These are phyloP conservation scores for Mycena amicta DNA, from an alignment of 768 basidiomycete species.

Conservation along the genomic window DNA sequence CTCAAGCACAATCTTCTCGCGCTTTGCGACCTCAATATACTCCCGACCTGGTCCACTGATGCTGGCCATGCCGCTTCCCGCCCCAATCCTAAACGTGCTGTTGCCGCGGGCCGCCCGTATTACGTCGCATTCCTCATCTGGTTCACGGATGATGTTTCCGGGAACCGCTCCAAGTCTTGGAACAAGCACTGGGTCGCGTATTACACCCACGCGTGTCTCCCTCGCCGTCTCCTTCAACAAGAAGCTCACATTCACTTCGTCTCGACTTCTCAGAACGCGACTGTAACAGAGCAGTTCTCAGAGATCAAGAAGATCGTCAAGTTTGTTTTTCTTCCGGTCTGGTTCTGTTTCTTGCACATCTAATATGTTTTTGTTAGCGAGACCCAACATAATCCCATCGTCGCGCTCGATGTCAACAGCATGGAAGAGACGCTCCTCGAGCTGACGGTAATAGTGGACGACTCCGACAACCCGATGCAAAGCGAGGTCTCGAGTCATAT, in stretches of 20 bases:
- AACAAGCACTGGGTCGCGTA: conserved; percentile 49
- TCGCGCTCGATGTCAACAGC: conserved; percentile 29
- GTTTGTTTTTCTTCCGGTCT: conserved; percentile 28
- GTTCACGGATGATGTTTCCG: conserved; percentile 46
- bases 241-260: conserved; percentile 41
- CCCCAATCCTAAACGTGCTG: conserved; percentile 13
- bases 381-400: conserved; percentile 34
- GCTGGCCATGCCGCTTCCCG: background rate
- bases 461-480: conserved; percentile 40
- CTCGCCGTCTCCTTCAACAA: conserved; percentile 36
- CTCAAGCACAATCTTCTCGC: conserved; percentile 7
- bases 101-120: conserved; percentile 2
- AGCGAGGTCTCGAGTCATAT: conserved; percentile 39
- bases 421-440: conserved; percentile 27
- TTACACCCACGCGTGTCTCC: conserved; percentile 38
- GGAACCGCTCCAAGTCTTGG: conserved; percentile 46
- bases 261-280: conserved; percentile 40
- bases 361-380: conserved; percentile 21
- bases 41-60: conserved; percentile 1
- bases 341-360: background rate
- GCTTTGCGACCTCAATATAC: background rate
- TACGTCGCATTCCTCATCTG: conserved; percentile 11
- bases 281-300: conserved; percentile 39
- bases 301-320: conserved; percentile 33
- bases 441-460: conserved; percentile 29